Evolutionary conservation across 805 yeast genomes (phyloP), one percentile per base, ranked within the genome.

Genomic region (Yueomyces sp.): DNA sequence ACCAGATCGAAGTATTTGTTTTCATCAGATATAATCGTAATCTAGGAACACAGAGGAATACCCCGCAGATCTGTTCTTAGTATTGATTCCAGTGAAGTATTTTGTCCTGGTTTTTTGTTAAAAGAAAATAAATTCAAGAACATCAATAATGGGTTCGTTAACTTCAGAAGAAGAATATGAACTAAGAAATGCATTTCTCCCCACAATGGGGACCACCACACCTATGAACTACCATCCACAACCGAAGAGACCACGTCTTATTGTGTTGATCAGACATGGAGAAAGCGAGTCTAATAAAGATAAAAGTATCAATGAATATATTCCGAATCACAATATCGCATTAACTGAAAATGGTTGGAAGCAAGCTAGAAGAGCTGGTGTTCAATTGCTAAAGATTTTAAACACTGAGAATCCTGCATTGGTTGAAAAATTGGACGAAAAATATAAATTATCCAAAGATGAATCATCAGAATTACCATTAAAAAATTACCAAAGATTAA

Each of bases 241-340:
- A 30, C 33, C 6, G 9, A 11, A 34, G 5, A 60, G 76, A 77
- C 65, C 65, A n/a, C 52, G 65, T 42, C 69, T 87, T 32, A 85
- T 88, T 29, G 67, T 88, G 42, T 68, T 88, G 29, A 78, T 88
- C 9, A 77, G 96, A 50, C 96, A 88, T 58, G 96, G 96, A 28
- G 96, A 88, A 56, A 81, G 92, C 4, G 94, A 85, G 55, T 94
- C 95, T 6, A 88, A 88, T 63, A 76, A 72, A 45, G 94, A 88
- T 62, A 87, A 88, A 57, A 65, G 77, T 1, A 87, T 88, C 42
- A 88, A 88, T 59, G 68, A 81, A 44, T 70, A 71, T 54, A 74
- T 79, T 1, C 86, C 96, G 1, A 88, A 88, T 60, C 96, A 88
- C 63, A 66, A 73, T 52, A 81, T 88, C 3, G 74, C 81, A 4